These are phyloP conservation scores for Brassica carinata DNA, from an alignment of 345 rosid genomes.

Conservation along the genomic window DNA sequence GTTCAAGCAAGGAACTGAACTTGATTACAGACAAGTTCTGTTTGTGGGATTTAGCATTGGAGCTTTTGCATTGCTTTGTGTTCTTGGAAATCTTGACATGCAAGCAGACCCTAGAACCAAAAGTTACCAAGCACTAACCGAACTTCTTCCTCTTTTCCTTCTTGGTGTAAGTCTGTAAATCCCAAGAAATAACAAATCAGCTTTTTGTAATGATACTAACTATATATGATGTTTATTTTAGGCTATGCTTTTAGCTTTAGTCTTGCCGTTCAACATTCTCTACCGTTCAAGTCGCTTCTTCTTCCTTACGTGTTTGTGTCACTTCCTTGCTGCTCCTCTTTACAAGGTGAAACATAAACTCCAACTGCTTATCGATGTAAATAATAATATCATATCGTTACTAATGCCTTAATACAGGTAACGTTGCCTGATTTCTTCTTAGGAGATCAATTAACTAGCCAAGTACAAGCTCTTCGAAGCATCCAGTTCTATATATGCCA, in stretches of 20 bases:
- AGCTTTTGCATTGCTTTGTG: constrained; percentile 49
- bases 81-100: constrained; percentile 65
- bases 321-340: constrained; percentile 45
- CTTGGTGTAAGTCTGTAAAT: constrained; percentile 37
- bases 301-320: constrained; percentile 41
- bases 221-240: constrained; percentile 41
- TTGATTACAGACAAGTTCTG: constrained; percentile 64
- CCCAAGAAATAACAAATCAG: constrained; percentile 1
- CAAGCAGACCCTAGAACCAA: constrained; percentile 46
- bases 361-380: not conserved
- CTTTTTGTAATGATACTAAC: not conserved
- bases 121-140: constrained; percentile 45
- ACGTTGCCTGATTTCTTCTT: constrained; percentile 63
- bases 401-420: constrained; percentile 48
- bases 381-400: constrained; percentile 19
- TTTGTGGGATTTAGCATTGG: constrained; percentile 56
- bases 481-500: constrained; percentile 57
- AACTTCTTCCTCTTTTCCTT: constrained; percentile 50
- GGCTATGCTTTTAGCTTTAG: constrained; percentile 45
- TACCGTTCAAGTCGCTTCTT: constrained; percentile 47
- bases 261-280: constrained; percentile 54
- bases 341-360: constrained; percentile 40
- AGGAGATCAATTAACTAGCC: constrained; percentile 70
- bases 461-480: constrained; percentile 65
- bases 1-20: constrained; percentile 70